phyloP scores from a whole-genome alignment of 768 basidiomycete species.

The Crepidotus variabilis region DNA sequence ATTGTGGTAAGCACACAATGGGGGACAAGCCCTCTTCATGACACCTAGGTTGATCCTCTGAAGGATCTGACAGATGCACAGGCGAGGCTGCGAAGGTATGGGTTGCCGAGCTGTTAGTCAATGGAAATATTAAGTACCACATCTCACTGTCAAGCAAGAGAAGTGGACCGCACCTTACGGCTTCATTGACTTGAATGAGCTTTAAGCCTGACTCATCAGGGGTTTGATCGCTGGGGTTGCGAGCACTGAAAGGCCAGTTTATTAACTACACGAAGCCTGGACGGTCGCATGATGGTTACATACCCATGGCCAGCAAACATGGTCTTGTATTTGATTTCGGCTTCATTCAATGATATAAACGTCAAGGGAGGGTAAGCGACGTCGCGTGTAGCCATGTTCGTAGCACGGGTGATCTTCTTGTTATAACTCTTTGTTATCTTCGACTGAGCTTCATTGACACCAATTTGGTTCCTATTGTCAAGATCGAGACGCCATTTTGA shows the following conservation, averaged over 20 bases:
- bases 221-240: not conserved
- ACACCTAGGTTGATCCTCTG: not conserved
- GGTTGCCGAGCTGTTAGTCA: not conserved
- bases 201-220: not conserved
- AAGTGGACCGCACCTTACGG: not conserved
- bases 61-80: not conserved
- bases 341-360: conserved; percentile 26
- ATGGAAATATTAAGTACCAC: not conserved
- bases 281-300: not conserved
- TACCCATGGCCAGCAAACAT: conserved; percentile 15
- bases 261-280: not conserved
- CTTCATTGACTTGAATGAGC: not conserved
- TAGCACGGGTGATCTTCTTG: not conserved
- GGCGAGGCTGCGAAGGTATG: not conserved
- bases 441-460: not conserved
- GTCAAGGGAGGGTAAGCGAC: conserved; percentile 20
- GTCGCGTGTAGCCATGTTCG: not conserved
- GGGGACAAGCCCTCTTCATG: not conserved
- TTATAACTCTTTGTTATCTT: conserved; percentile 1
- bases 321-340: conserved; percentile 20
- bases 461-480: not conserved
- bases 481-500: conserved; percentile 7
- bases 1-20: not conserved
- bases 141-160: not conserved
- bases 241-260: not conserved